Base-by-base conservation (phyloP, 176 grass and related monocot genomes). In the Phyllostachys edulis region DNA sequence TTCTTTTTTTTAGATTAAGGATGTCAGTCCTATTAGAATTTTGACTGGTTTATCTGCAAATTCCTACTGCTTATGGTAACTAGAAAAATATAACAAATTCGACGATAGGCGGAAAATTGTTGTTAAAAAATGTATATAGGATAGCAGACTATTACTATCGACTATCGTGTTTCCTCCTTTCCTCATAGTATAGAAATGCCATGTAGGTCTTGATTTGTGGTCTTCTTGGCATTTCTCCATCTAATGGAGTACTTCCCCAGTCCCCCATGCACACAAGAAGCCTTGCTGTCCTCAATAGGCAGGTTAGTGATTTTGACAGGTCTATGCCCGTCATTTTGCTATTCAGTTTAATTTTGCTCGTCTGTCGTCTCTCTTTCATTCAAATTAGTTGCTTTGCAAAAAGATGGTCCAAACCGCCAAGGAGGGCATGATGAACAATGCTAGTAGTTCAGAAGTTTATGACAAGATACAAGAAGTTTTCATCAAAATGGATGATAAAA, bases 191-290 rank as follows among this genome's bases (percentile, higher is more conserved):
- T 75, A 68, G 6, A 83, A 73, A 87, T 82, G 23, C 7, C 32
- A 64, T 70, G 78, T 50, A 97, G 95, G 89, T 92, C 39, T 85
- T 97, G 75, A 51, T 89, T 63, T 97, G 92, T 81, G 95, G 95
- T 37, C 84, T 97, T 84, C 78, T 97, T 88, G 95, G 90, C 41
- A 75, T 97, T 67, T 92, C 94, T 55, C 95, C 95, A 66, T 91
- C 92, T 84, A 97, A 97, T 82, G 95, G 92, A 82, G 95, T 97
- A 73, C 86, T 97, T 77, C 95, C 92, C 17, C 95, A 97, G 67
- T 87, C 95, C 23, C 92, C 92, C 50, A 97, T 94, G 95, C 92
- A 97, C 85, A 97, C 92, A 20, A 91, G 90, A 88, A 92, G 92
- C 78, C 95, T 94, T 65, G 92, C 90, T 64, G 86, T 92, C 64